Conservation (phyloP, 305 asterid species). For the Fraxinus latifolia region DNA sequence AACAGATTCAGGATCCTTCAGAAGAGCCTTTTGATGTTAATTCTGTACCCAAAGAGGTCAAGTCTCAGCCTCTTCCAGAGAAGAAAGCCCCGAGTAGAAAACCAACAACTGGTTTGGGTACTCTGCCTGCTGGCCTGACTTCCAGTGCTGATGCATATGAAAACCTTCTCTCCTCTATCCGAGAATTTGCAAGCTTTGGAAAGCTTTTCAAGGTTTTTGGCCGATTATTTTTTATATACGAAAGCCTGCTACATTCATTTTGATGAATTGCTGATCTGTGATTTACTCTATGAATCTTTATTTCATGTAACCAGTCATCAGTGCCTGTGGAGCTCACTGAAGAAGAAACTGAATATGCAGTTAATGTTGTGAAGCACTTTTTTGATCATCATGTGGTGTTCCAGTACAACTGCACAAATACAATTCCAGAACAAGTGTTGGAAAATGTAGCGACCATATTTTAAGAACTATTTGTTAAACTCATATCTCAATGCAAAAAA, state of each 20-base stretch:
- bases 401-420: conserved; percentile 92
- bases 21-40: conserved; percentile 75
- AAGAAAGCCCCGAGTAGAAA: conserved; percentile 82
- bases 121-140: conserved; percentile 62
- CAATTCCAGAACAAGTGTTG: conserved; percentile 81
- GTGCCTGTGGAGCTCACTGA: conserved; percentile 92
- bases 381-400: conserved; percentile 70
- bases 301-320: conserved; percentile 58
- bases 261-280: conserved; percentile 24
- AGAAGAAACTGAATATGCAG: conserved; percentile 86
- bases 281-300: conserved; percentile 12
- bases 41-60: conserved; percentile 82
- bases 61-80: conserved; percentile 61
- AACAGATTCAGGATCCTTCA: conserved; percentile 58
- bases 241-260: conserved; percentile 3
- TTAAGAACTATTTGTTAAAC: background rate
- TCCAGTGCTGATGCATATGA: conserved; percentile 78
- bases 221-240: background rate
- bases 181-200: conserved; percentile 73
- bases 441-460: conserved; percentile 54
- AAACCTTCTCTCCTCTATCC: conserved; percentile 62
- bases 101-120: conserved; percentile 62
- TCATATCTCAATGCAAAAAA: conserved; percentile 8
- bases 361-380: conserved; percentile 78
- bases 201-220: conserved; percentile 81